Evolutionary conservation across 2,329 filamentous ascomycete genomes (phyloP).

Genomic region (Hymenoscyphus albidus): DNA sequence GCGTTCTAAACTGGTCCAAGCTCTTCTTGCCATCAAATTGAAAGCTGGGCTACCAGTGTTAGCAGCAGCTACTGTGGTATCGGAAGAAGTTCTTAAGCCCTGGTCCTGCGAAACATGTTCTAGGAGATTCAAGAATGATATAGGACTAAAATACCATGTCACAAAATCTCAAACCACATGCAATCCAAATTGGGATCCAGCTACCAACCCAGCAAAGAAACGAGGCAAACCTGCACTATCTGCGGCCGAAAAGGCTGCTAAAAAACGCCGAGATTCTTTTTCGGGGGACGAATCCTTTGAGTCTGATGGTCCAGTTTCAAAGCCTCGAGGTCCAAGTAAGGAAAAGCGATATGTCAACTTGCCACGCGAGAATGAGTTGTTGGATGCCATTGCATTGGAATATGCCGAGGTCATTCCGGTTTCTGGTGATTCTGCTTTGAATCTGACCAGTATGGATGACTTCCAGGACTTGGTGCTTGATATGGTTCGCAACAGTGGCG

Average conservation of each 20-base stretch:
- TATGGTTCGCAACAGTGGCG: constrained; percentile 24
- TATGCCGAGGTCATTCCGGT: not conserved
- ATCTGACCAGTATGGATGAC: constrained; percentile 6
- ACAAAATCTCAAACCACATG: constrained; percentile 32
- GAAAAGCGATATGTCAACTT: constrained; percentile 2
- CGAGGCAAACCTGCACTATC: not conserved
- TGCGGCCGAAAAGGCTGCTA: not conserved
- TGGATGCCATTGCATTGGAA: not conserved
- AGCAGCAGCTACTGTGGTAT: constrained; percentile 14
- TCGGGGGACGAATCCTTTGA: constrained; percentile 5
- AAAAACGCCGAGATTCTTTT: not conserved
- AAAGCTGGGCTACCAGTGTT: constrained; percentile 7
- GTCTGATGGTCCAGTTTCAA: not conserved
- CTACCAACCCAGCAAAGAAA: not conserved
- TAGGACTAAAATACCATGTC: constrained; percentile 35
- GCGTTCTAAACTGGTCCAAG: constrained; percentile 30
- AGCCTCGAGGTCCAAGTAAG: no score
- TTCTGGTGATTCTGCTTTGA: not conserved
- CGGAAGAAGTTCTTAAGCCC: constrained; percentile 25
- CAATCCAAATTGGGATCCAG: constrained; percentile 31
- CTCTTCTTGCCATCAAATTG: constrained; percentile 17
- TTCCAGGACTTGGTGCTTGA: constrained; percentile 22
- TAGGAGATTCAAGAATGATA: constrained; percentile 32
- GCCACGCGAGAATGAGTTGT: constrained; percentile 3
- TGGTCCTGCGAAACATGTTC: constrained; percentile 32